These are phyloP conservation scores for Kuraishia hungarica DNA, from an alignment of 805 yeast genomes.

Conservation along the genomic window DNA sequence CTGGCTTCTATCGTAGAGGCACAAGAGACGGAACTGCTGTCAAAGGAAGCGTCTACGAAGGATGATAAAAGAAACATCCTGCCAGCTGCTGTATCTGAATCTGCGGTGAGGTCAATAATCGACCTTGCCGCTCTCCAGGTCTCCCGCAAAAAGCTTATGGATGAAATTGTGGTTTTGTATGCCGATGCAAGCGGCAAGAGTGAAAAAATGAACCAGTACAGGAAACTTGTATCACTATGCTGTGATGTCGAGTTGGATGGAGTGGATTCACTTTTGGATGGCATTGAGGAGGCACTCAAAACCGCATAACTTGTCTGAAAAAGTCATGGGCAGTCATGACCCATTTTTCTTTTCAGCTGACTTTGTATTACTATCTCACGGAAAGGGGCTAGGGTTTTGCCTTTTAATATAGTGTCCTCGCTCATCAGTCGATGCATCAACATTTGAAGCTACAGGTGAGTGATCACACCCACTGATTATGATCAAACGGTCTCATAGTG, in stretches of 20 bases:
- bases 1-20: conserved; percentile 33
- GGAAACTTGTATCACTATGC: conserved; percentile 59
- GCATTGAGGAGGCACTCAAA: conserved; percentile 27
- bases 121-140: conserved; percentile 46
- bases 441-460: too few relatives aligned
- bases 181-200: conserved; percentile 35
- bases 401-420: not conserved
- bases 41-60: conserved; percentile 8
- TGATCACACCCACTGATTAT: not conserved
- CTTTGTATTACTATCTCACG: not conserved
- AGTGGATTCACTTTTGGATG: conserved; percentile 59
- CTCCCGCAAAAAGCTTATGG: conserved; percentile 43
- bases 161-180: conserved; percentile 27
- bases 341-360: not conserved
- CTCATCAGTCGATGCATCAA: too few relatives aligned
- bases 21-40: conserved; percentile 20
- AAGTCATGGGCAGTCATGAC: not conserved
- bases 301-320: not conserved
- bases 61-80: conserved; percentile 7
- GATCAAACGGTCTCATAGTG: not conserved
- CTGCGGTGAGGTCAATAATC: conserved; percentile 21
- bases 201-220: conserved; percentile 54
- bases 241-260: conserved; percentile 61
- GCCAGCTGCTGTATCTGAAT: conserved; percentile 14
- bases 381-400: not conserved